Conservation (phyloP, 306 rosid species). For the Phaseolus lunatus region DNA sequence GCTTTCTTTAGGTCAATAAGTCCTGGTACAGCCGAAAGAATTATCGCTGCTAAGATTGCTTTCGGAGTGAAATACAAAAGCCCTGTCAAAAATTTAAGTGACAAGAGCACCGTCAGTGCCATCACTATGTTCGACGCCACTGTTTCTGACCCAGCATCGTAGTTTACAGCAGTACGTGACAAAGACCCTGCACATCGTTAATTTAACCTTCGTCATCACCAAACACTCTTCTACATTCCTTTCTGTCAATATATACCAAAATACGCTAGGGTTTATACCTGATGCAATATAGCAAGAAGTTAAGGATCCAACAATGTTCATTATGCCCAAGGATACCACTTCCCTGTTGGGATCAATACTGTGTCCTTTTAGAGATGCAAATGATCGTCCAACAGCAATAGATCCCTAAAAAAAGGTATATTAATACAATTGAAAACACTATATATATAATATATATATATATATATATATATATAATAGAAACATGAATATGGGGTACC, state of each 20-base stretch:
- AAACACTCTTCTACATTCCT: no score
- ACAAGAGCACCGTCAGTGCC: slow-evolving; percentile 66
- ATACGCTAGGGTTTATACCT: slow-evolving; percentile 51
- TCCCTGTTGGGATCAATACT: slow-evolving; percentile 75
- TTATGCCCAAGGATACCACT: slow-evolving; percentile 74
- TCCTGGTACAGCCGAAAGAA: slow-evolving; percentile 72
- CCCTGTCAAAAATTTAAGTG: slow-evolving; percentile 58
- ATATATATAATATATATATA: neutral
- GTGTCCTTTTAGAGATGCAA: slow-evolving; percentile 70
- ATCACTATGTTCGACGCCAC: slow-evolving; percentile 74
- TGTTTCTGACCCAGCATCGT: slow-evolving; percentile 71
- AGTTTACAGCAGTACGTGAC: slow-evolving; percentile 72
- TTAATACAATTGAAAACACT: no score
- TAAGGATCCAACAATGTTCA: slow-evolving; percentile 80
- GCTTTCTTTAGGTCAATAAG: slow-evolving; percentile 62
- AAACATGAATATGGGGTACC: slow-evolving; percentile 8
- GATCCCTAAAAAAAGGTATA: slow-evolving; percentile 53
- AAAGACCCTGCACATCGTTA: slow-evolving; percentile 62
- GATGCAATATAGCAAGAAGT: slow-evolving; percentile 86
- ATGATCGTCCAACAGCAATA: slow-evolving; percentile 74
- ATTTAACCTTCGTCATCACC: no score
- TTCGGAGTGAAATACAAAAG: slow-evolving; percentile 71
- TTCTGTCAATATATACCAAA: no score
- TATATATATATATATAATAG: neutral
- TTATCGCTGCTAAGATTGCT: slow-evolving; percentile 74